Evolutionary conservation across 495 filamentous ascomycete genomes (phyloP), one percentile per base, ranked within the genome.

Genomic region (Pyrenopolyporus hunteri): DNA sequence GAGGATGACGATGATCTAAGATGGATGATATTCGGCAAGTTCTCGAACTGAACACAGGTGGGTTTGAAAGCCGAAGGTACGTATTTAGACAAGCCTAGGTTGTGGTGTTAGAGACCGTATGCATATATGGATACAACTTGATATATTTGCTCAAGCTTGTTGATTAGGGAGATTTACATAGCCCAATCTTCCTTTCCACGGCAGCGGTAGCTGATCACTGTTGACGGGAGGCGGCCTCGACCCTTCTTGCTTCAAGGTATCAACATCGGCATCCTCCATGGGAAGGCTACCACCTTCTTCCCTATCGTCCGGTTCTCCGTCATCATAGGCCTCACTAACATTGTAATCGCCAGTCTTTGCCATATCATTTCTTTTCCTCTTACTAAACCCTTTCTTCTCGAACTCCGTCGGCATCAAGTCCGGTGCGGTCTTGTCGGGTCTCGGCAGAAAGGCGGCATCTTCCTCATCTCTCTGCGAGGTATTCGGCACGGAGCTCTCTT

Each of bases 21-120:
- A 97, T 97, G 3, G 91, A 95, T 0, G 90, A 81, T 64, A 97
- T 94, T 37, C 93, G 90, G 70, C 92, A 97, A 1, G 93, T 97
- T 19, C 93, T 83, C 1, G 94, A 97, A 70, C 86, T 89, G 75
- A 97, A 98, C 7, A 97, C 85, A 0, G 93, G 86, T 11, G 91
- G 90, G 58, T 89, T 93, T 0, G 91, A 87, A 46, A 84, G 83
- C 33, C 94, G 89, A 2, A 98, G 84, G 72, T 98, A 97, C 0
- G 93, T 98, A 71, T 93, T 93, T 17, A 98, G 79, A 69, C 91
- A 96, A 17, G 92, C 91, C 89, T 92, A 29, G 16, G 0, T n/a
- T n/a, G n/a, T 22, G 23, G 61, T 14, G 68, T 73, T 68, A 68
- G 67, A 56, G 7, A 50, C 33, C 26, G 5, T 0, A 39, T 22